These are phyloP conservation scores for Pelargonium citronellum DNA, from an alignment of 441 rosid genomes.

Conservation along the genomic window DNA sequence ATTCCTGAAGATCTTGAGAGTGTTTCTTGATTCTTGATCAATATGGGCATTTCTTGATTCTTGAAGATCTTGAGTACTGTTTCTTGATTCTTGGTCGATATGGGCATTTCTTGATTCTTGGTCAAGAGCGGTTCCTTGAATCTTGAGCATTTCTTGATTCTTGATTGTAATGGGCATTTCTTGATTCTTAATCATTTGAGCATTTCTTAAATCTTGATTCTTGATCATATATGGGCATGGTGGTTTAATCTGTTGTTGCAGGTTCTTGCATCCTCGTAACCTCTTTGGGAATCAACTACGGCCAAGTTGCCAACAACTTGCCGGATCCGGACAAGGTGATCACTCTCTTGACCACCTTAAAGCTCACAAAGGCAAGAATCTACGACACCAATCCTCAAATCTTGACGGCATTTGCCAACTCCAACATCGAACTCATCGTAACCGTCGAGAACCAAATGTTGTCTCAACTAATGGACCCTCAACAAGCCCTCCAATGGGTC, in stretches of 20 bases:
- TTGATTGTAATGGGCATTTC: no score
- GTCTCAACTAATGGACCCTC: slow-evolving; percentile 41
- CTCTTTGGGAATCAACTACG: slow-evolving; percentile 62
- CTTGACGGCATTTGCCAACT: slow-evolving; percentile 49
- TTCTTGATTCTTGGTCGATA: no score
- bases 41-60: no score
- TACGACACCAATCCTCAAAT: slow-evolving; percentile 63
- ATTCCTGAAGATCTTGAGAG: no score
- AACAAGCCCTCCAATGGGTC: slow-evolving; percentile 70
- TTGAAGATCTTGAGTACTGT: no score
- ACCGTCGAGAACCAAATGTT: slow-evolving; percentile 59
- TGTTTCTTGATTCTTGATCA: no score
- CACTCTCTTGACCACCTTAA: slow-evolving; percentile 43
- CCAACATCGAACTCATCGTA: slow-evolving; percentile 50
- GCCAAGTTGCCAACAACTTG: slow-evolving; percentile 61
- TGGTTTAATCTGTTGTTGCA: slow-evolving; percentile 17
- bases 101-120: no score
- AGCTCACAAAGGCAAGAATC: slow-evolving; percentile 50
- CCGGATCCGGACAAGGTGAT: slow-evolving; percentile 51
- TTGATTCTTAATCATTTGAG: no score
- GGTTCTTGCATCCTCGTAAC: slow-evolving; percentile 41
- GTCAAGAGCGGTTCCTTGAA: no score
- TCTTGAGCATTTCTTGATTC: no score
- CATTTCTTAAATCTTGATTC: not conserved
- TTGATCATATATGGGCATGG: no score